Evolutionary conservation across 768 basidiomycete genomes (phyloP).

Genomic region (Chalciporus piperatus): DNA sequence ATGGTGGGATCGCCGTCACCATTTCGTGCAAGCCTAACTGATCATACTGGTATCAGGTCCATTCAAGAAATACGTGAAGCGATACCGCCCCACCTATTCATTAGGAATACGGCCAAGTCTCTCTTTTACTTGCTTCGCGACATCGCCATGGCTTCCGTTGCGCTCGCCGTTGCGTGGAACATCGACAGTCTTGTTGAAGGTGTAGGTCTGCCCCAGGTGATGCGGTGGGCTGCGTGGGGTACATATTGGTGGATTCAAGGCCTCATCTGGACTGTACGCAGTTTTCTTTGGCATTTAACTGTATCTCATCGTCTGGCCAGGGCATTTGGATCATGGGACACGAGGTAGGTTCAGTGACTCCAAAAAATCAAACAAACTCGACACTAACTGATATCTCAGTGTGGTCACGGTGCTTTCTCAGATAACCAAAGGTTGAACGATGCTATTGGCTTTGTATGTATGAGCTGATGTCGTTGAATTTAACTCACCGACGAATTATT

Average conservation of each 20-base stretch:
- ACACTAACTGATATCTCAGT: constrained; percentile 29
- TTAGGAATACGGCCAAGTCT: neutral
- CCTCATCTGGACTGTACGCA: too few species aligned
- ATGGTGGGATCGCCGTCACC: too few species aligned
- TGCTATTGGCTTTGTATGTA: constrained; percentile 48
- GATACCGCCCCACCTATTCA: neutral
- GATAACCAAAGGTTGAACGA: constrained; percentile 47
- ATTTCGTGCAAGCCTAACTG: too few species aligned
- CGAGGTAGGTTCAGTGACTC: too few species aligned
- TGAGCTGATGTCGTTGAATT: neutral
- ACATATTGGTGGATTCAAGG: too few species aligned
- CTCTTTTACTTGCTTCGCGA: constrained; percentile 34
- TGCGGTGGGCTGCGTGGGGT: too few species aligned
- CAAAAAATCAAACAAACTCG: too few species aligned
- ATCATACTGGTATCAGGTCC: too few species aligned
- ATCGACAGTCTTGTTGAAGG: constrained; percentile 22
- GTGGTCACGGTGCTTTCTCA: constrained; percentile 58
- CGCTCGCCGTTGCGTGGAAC: constrained; percentile 24
- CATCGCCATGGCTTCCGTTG: constrained; percentile 37
- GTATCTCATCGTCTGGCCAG: too few species aligned
- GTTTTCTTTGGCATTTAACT: too few species aligned
- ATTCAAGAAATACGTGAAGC: neutral
- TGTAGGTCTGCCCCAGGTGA: too few species aligned
- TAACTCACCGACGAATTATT: constrained; percentile 6
- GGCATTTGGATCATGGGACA: too few species aligned